These are phyloP conservation scores for Stellera chamaejasme DNA, from an alignment of 345 rosid genomes.

Conservation along the genomic window DNA sequence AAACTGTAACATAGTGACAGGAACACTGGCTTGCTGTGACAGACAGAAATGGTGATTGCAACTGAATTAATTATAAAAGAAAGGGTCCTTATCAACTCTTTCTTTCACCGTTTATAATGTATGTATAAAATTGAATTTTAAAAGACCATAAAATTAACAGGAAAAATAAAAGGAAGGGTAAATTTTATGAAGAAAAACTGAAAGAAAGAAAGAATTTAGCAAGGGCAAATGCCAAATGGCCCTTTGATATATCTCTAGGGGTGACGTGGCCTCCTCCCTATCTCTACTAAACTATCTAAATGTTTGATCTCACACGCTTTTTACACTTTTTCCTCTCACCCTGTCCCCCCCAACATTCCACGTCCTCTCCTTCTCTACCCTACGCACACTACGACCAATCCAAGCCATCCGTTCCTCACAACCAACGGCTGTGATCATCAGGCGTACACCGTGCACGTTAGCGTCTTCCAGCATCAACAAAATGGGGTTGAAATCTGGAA, in stretches of 20 bases:
- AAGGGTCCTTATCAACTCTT: too few species aligned
- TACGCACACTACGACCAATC: slow-evolving; percentile 14
- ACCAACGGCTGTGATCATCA: slow-evolving; percentile 14
- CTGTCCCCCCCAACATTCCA: slow-evolving; percentile 19
- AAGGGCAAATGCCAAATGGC: too few species aligned
- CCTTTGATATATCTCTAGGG: neutral
- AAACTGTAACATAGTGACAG: too few species aligned
- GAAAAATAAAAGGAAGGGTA: too few species aligned
- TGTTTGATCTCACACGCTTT: slow-evolving; percentile 1
- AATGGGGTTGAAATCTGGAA: neutral
- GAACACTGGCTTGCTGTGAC: too few species aligned
- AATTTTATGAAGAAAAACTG: neutral
- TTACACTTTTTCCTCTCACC: slow-evolving; percentile 21
- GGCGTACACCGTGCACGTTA: slow-evolving; percentile 8
- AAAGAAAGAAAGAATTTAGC: too few species aligned
- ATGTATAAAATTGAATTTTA: too few species aligned
- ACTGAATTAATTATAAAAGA: too few species aligned
- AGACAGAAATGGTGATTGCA: too few species aligned
- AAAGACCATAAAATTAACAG: too few species aligned
- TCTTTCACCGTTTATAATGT: too few species aligned
- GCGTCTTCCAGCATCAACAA: neutral
- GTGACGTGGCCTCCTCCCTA: slow-evolving; percentile 55
- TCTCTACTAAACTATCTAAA: slow-evolving; percentile 54
- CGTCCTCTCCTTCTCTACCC: slow-evolving; percentile 22
- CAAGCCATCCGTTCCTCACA: slow-evolving; percentile 14